phyloP scores from a whole-genome alignment of 352 stramenopile genomes.

The Pythium plurisporium region DNA sequence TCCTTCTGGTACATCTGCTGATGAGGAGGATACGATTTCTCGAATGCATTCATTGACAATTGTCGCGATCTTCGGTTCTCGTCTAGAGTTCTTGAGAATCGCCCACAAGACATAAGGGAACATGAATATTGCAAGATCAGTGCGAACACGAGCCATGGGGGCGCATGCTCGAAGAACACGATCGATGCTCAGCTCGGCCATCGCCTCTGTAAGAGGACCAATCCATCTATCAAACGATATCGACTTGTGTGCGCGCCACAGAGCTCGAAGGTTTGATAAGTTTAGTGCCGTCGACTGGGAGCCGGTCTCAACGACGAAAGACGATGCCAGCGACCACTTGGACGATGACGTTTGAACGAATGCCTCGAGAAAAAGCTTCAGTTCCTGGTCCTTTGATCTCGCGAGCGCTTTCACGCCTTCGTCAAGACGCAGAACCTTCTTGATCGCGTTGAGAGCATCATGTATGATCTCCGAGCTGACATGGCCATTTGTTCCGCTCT shows the following conservation, averaged over 20 bases:
- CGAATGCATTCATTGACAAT: constrained; percentile 40
- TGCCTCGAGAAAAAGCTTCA: constrained; percentile 53
- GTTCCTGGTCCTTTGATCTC: constrained; percentile 53
- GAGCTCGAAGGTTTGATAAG: constrained; percentile 4
- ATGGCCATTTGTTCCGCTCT: constrained; percentile 16
- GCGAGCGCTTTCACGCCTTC: constrained; percentile 30
- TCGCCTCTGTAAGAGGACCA: constrained; percentile 37
- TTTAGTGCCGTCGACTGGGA: not conserved
- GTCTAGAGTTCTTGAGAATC: constrained; percentile 18
- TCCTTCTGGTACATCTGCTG: not conserved
- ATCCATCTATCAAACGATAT: constrained; percentile 60
- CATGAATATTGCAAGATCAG: constrained; percentile 67
- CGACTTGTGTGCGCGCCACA: constrained; percentile 35
- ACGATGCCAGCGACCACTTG: constrained; percentile 46
- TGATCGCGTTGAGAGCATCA: constrained; percentile 43
- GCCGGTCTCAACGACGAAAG: not conserved
- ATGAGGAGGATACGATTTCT: constrained; percentile 26
- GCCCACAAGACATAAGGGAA: constrained; percentile 66
- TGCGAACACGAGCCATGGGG: constrained; percentile 31
- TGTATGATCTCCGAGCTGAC: constrained; percentile 32
- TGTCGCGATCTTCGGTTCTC: constrained; percentile 14
- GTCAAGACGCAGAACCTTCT: constrained; percentile 38
- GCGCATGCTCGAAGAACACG: constrained; percentile 47
- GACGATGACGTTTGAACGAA: constrained; percentile 47
- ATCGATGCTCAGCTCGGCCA: constrained; percentile 38